These are phyloP conservation scores for Laguncularia racemosa DNA, from an alignment of 345 rosid genomes.

Conservation along the genomic window DNA sequence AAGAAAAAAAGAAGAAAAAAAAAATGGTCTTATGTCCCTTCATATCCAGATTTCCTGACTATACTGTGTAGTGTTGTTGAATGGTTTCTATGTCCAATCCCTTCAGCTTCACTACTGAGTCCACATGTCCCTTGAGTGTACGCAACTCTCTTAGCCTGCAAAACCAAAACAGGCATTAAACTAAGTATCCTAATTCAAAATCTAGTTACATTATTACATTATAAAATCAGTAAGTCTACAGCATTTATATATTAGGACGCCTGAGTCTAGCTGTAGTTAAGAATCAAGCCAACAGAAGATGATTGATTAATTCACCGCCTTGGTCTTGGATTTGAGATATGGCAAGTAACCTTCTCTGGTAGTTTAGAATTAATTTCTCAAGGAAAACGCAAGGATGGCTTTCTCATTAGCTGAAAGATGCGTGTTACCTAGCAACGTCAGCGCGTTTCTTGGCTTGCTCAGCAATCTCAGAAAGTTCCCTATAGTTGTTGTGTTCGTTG, in stretches of 20 bases:
- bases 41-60: no score
- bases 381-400: not conserved
- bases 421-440: slow-evolving; percentile 30
- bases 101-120: slow-evolving; percentile 32
- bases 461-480: slow-evolving; percentile 25
- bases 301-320: no score
- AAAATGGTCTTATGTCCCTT: not conserved
- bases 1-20: not conserved
- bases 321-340: no score
- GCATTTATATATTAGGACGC: no score
- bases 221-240: no score
- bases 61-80: slow-evolving; percentile 33
- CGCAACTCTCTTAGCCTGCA: slow-evolving; percentile 37
- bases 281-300: no score
- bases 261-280: no score
- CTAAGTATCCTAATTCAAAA: no score
- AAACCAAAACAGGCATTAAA: not conserved
- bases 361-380: no score
- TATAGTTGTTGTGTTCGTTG: slow-evolving; percentile 19
- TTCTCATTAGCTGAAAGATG: not conserved
- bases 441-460: slow-evolving; percentile 45
- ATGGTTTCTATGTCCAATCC: slow-evolving; percentile 37
- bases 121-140: slow-evolving; percentile 39
- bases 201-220: no score
- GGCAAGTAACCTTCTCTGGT: no score